Percentiles rank a stretch among this genome's conserved stretches.
These are phyloP conservation scores for Gossypium sturtianum DNA, from an alignment of 345 rosid species.

Conservation along the genomic window DNA sequence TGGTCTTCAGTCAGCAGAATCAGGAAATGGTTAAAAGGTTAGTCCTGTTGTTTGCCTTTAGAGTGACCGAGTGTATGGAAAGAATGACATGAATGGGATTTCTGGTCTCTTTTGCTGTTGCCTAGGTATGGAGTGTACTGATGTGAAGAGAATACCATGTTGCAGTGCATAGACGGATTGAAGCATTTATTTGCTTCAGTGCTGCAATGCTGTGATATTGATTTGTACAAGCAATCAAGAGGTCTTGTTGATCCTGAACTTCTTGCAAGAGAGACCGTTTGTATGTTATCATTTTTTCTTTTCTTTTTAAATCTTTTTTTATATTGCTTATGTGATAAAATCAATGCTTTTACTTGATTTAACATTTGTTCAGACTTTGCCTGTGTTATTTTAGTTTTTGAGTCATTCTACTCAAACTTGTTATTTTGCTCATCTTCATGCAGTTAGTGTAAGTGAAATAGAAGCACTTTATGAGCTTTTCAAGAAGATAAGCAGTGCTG, in stretches of 20 bases:
- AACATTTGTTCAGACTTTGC: not conserved
- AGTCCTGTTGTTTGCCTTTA: not conserved
- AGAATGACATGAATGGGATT: slow-evolving; percentile 1
- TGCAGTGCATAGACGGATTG: slow-evolving; percentile 80
- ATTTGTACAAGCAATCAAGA: slow-evolving; percentile 59
- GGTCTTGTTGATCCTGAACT: slow-evolving; percentile 91
- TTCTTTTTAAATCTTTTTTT: not conserved
- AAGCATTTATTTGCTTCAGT: slow-evolving; percentile 55
- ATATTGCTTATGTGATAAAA: not conserved
- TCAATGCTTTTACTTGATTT: not conserved
- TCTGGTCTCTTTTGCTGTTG: slow-evolving; percentile 18
- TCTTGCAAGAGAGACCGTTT: slow-evolving; percentile 95
- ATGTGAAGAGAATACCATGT: slow-evolving; percentile 60
- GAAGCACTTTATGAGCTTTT: slow-evolving; percentile 98
- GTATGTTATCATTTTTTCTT: slow-evolving; percentile 40
- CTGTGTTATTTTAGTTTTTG: not conserved
- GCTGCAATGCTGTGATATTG: slow-evolving; percentile 76
- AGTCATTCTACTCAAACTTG: slow-evolving; percentile 15
- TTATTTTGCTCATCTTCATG: slow-evolving; percentile 22
- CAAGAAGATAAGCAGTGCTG: slow-evolving; percentile 98
- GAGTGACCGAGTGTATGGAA: not conserved
- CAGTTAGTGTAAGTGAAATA: slow-evolving; percentile 98
- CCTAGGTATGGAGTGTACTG: slow-evolving; percentile 78
- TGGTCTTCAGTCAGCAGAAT: not conserved
- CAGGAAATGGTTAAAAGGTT: slow-evolving; percentile 57